Conservation (phyloP, 192 early-diverging fungal genomes). For the Backusella tuberculispora region DNA sequence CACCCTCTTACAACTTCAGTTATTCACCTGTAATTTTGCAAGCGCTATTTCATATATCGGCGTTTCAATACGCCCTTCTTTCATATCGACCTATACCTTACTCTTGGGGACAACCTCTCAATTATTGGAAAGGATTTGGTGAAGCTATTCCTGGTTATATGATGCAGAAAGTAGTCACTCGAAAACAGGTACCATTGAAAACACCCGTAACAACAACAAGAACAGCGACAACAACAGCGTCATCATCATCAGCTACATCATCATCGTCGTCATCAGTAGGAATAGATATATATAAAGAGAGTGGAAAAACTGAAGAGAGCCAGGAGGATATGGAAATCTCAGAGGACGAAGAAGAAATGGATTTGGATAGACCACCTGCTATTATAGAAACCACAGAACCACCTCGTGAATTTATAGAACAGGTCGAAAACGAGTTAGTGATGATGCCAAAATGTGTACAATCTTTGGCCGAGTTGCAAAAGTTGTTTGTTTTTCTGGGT, state of each 20-base stretch:
- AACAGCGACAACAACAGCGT: background rate
- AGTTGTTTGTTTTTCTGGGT: constrained; percentile 45
- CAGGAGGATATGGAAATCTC: background rate
- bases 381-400: constrained; percentile 1
- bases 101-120: constrained; percentile 37
- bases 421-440: background rate
- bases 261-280: no score
- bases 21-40: constrained; percentile 42
- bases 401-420: background rate
- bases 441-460: constrained; percentile 14
- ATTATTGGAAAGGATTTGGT: constrained; percentile 49
- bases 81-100: constrained; percentile 36
- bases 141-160: constrained; percentile 21
- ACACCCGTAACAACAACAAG: background rate
- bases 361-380: constrained; percentile 4
- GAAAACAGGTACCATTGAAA: background rate
- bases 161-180: background rate
- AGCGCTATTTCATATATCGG: constrained; percentile 47
- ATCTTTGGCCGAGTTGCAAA: constrained; percentile 47
- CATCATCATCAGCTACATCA: background rate
- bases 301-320: background rate
- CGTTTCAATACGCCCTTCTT: constrained; percentile 39
- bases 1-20: constrained; percentile 28
- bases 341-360: background rate
- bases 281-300: background rate